These are phyloP conservation scores for Rhexocercosporidium sp. DNA, from an alignment of 2,329 filamentous ascomycete genomes.

Conservation along the genomic window DNA sequence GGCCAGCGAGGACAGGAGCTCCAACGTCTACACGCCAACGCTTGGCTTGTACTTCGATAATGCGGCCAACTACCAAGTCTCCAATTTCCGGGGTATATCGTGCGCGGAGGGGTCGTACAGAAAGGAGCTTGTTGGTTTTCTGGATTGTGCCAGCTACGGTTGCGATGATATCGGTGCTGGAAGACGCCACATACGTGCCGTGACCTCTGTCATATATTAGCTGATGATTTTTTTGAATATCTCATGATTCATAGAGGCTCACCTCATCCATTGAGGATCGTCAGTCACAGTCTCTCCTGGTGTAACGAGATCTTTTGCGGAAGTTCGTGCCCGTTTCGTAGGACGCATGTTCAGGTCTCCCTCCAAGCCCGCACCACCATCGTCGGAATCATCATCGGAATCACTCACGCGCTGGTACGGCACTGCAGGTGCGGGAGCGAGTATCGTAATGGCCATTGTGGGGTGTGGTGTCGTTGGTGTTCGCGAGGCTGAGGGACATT, in stretches of 20 bases:
- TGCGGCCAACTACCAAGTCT: slow-evolving; percentile 91
- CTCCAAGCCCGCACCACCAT: slow-evolving; percentile 43
- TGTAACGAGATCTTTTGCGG: slow-evolving; percentile 69
- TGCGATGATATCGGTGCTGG: slow-evolving; percentile 75
- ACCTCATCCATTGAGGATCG: slow-evolving; percentile 97
- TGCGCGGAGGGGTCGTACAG: slow-evolving; percentile 85
- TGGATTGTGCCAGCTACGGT: slow-evolving; percentile 89
- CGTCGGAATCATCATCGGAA: slow-evolving; percentile 40
- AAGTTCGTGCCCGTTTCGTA: slow-evolving; percentile 46
- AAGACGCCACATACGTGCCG: slow-evolving; percentile 78
- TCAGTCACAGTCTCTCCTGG: slow-evolving; percentile 88
- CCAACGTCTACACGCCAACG: slow-evolving; percentile 96
- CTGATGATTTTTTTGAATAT: no score
- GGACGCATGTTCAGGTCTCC: slow-evolving; percentile 50
- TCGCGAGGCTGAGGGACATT: slow-evolving; percentile 13
- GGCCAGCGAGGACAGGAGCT: slow-evolving; percentile 80
- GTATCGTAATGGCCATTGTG: slow-evolving; percentile 43
- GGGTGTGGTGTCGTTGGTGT: not conserved
- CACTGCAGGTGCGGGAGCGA: slow-evolving; percentile 40
- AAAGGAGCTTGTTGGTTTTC: slow-evolving; percentile 96
- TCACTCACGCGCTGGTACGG: slow-evolving; percentile 27
- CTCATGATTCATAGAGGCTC: no score
- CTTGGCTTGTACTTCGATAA: slow-evolving; percentile 90
- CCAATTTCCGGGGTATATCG: slow-evolving; percentile 96
- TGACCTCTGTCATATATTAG: slow-evolving; percentile 69